Percentiles rank a stretch among this genome's conserved stretches.
Evolutionary conservation across 371 early-diverging fungal species (phyloP).

Genomic region (Mucor velutinosus): DNA sequence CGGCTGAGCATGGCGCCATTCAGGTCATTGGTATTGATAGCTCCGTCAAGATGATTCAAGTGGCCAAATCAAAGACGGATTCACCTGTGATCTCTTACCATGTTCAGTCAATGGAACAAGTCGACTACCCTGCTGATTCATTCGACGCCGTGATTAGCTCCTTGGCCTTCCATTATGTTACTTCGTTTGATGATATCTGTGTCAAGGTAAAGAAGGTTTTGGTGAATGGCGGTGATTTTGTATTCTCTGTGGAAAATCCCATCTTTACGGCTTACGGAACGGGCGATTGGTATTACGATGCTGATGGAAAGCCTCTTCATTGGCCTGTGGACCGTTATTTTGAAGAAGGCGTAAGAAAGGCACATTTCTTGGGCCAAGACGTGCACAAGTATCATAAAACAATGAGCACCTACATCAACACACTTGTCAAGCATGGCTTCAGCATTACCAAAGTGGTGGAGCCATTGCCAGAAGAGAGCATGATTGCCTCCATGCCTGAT

Average conservation of each 20-base stretch:
- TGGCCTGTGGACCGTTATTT: constrained; percentile 31
- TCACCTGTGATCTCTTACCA: constrained; percentile 6
- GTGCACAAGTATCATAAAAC: constrained; percentile 28
- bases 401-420: constrained; percentile 23
- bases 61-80: constrained; percentile 14
- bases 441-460: constrained; percentile 16
- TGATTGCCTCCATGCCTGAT: constrained; percentile 6
- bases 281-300: constrained; percentile 19
- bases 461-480: constrained; percentile 14
- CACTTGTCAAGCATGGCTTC: constrained; percentile 19
- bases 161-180: constrained; percentile 22
- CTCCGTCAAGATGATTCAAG: constrained; percentile 21
- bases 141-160: constrained; percentile 28
- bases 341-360: constrained; percentile 8
- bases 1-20: constrained; percentile 18
- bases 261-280: constrained; percentile 25
- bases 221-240: constrained; percentile 15
- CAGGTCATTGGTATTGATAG: constrained; percentile 18
- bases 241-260: constrained; percentile 28
- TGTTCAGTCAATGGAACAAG: constrained; percentile 6
- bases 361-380: constrained; percentile 15
- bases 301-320: constrained; percentile 9
- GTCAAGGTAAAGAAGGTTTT: constrained; percentile 2
- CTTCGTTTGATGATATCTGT: constrained; percentile 16
- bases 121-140: constrained; percentile 7